Conservation (phyloP, 495 filamentous ascomycete species). For the Aspergillus sparsus region DNA sequence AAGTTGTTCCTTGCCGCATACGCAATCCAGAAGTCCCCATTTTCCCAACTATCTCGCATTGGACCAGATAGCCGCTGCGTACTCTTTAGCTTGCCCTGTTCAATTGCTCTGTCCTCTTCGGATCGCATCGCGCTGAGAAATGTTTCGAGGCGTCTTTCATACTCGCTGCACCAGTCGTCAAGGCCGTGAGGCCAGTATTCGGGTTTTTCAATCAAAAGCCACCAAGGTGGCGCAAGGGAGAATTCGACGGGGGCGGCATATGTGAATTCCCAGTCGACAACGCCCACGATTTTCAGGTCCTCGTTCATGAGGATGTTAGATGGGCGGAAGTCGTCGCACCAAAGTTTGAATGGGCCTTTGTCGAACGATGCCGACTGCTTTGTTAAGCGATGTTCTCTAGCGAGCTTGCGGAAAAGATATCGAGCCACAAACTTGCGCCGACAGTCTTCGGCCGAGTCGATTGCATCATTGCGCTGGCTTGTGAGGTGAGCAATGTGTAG, state of each 20-base stretch:
- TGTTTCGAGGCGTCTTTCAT: conserved; percentile 21
- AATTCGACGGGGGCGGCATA: conserved; percentile 26
- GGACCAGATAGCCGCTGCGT: conserved; percentile 23
- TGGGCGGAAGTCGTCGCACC: conserved; percentile 31
- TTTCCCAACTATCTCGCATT: conserved; percentile 29
- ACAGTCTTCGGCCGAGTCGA: conserved; percentile 42
- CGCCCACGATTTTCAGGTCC: conserved; percentile 16
- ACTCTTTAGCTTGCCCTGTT: conserved; percentile 16
- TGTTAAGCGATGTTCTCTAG: conserved; percentile 27
- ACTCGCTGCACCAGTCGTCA: conserved; percentile 26
- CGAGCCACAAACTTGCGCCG: conserved; percentile 46
- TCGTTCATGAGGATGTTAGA: conserved; percentile 29
- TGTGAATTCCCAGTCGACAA: conserved; percentile 26
- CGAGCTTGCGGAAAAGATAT: conserved; percentile 38
- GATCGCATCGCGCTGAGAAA: conserved; percentile 24
- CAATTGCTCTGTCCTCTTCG: conserved; percentile 20
- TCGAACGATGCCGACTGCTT: conserved; percentile 23
- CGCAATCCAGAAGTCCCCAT: conserved; percentile 29
- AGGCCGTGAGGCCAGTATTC: conserved; percentile 32
- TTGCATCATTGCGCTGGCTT: conserved; percentile 46
- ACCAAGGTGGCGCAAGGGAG: conserved; percentile 42
- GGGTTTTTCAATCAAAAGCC: conserved; percentile 41
- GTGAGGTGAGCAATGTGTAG: conserved; percentile 43
- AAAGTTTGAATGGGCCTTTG: conserved; percentile 23
- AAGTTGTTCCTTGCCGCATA: conserved; percentile 26